Conservation (phyloP, 1,139 yeast species). For the Hanseniaspora sp. region DNA sequence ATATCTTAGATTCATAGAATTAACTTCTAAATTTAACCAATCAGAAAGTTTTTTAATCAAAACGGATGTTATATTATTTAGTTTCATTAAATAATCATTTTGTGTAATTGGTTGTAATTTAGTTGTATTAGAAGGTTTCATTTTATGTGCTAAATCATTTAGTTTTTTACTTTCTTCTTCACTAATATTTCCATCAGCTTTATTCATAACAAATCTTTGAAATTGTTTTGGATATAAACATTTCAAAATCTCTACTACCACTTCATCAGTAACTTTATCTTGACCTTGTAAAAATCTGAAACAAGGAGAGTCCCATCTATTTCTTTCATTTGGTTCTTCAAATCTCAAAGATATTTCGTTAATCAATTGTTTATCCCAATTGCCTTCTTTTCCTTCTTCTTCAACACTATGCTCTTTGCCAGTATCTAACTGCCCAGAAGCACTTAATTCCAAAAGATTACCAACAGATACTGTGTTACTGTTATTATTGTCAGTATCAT, state of each 20-base stretch:
- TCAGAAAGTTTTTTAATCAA: constrained; percentile 7
- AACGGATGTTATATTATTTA: constrained; percentile 52
- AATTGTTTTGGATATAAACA: constrained; percentile 24
- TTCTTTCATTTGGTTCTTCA: constrained; percentile 81
- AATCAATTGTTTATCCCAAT: constrained; percentile 61
- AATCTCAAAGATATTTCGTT: constrained; percentile 69
- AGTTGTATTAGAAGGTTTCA: constrained; percentile 66
- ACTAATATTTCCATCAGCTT: neutral
- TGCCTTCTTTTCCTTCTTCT: constrained; percentile 23
- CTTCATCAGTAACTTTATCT: constrained; percentile 37
- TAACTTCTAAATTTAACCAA: constrained; percentile 14
- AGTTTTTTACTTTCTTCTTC: constrained; percentile 13
- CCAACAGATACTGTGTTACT: constrained; percentile 21
- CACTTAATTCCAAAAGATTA: constrained; percentile 9
- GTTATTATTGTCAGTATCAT: constrained; percentile 55
- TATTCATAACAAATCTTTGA: neutral
- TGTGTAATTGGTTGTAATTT: constrained; percentile 60
- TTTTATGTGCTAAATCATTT: constrained; percentile 31
- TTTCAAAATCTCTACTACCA: constrained; percentile 7
- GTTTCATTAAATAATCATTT: constrained; percentile 63
- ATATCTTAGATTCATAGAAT: constrained; percentile 13
- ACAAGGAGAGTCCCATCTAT: constrained; percentile 91
- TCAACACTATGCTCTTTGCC: constrained; percentile 19
- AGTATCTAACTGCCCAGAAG: constrained; percentile 8
- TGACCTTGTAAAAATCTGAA: constrained; percentile 58